These are phyloP conservation scores for Pythium utonaiense DNA, from an alignment of 352 stramenopile species.

Conservation along the genomic window DNA sequence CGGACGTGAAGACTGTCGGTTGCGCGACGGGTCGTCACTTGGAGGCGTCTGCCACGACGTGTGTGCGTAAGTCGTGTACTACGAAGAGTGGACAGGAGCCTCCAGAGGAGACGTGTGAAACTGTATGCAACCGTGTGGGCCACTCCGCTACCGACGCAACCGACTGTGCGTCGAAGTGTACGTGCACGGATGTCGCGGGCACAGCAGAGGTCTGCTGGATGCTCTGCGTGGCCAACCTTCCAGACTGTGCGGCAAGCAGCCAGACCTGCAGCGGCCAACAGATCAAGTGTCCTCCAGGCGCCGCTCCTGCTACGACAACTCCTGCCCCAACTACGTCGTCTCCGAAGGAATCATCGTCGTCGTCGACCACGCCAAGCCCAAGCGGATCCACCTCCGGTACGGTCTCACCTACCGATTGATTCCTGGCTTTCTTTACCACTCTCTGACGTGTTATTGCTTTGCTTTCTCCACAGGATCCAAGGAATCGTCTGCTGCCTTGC, in stretches of 20 bases:
- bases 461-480: neutral
- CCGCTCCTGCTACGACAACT: neutral
- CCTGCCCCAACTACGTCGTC: conserved; percentile 14
- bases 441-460: neutral
- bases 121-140: no score
- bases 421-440: neutral
- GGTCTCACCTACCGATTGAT: no score
- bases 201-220: conserved; percentile 54
- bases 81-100: no score
- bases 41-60: no score
- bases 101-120: no score
- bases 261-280: conserved; percentile 35
- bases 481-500: neutral
- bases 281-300: conserved; percentile 24
- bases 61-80: no score
- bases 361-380: neutral
- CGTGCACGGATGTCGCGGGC: conserved; percentile 27
- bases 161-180: conserved; percentile 44
- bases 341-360: no score
- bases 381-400: conserved; percentile 3
- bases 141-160: no score
- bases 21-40: no score
- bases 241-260: conserved; percentile 27
- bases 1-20: no score
- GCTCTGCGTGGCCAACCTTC: conserved; percentile 41